Evolutionary conservation across 345 rosid genomes (phyloP), one percentile per base, ranked within the genome.

Genomic region (Arabidopsis thaliana): DNA sequence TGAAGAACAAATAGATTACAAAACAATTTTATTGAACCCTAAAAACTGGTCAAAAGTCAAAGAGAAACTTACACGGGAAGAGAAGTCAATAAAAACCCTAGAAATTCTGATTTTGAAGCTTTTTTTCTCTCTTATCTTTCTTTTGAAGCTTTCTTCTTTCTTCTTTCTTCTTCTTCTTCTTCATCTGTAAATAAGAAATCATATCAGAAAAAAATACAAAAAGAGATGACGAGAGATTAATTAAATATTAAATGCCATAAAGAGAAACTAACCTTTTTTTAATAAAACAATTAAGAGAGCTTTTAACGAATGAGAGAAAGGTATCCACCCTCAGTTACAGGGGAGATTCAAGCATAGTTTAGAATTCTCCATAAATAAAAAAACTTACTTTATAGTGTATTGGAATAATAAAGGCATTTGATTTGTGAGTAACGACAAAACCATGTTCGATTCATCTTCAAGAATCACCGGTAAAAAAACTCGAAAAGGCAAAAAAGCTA

Each of bases 101-200:
- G 16, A 75, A 30, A 14, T n/a, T 41, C 38, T 41, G 65, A 11
- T 24, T 73, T n/a, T 8, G 7, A 68, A 25, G 69, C 37, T 70
- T 58, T 24, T 68, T 10, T 24, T 51, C 37, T 69, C 38, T 59
- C 58, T 65, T 38, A 11, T 50, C 28, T 60, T 59, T 38, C 32
- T 45, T 73, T 48, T 28, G 32, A 28, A 28, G 32, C 32, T 28
- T 37, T 37, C 59, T 64, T 66, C 46, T 42, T n/a, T 8, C 32
- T 28, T 37, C 25, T 50, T 64, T 66, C 46, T 42, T n/a, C 12
- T 28, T 73, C 73, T 12, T 63, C 40, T 59, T 81, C 83, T 62
- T 80, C 78, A 45, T 79, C 83, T 76, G 72, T 78, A 59, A 78
- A 78, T 59, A 71, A 71, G 77, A 78, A 71, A 65, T 24, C 49